These are phyloP conservation scores for Hydnomerulius pinastri DNA, from an alignment of 768 basidiomycete genomes.

Conservation along the genomic window DNA sequence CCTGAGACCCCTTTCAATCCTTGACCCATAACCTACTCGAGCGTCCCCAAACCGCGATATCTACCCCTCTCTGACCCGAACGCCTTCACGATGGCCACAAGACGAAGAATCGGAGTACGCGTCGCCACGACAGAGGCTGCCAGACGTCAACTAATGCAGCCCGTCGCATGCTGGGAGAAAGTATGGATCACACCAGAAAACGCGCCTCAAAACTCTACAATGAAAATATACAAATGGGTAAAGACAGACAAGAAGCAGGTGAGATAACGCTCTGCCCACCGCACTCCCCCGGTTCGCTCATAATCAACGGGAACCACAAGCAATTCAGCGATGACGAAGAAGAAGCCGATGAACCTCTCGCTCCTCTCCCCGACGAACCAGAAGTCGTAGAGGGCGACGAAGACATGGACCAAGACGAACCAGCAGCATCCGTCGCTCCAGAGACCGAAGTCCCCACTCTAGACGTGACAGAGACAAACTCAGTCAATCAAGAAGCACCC, in stretches of 20 bases:
- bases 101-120: constrained; percentile 76
- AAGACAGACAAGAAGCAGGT: constrained; percentile 81
- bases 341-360: constrained; percentile 76
- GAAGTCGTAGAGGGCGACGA: constrained; percentile 77
- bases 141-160: constrained; percentile 83
- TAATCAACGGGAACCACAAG: constrained; percentile 38
- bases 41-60: neutral
- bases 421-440: constrained; percentile 40
- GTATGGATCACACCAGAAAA: constrained; percentile 65
- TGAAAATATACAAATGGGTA: constrained; percentile 78
- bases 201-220: constrained; percentile 52
- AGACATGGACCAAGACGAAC: constrained; percentile 73
- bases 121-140: constrained; percentile 78
- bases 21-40: no score
- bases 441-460: constrained; percentile 36
- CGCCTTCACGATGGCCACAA: constrained; percentile 56
- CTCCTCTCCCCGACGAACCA: constrained; percentile 75
- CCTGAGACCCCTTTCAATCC: no score
- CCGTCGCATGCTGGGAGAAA: constrained; percentile 87
- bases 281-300: neutral
- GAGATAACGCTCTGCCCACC: constrained; percentile 19
- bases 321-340: constrained; percentile 89
- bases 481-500: constrained; percentile 37
- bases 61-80: neutral
- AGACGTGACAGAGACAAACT: constrained; percentile 39